Evolutionary conservation across 225 moss, liverwort and hornwort genomes (phyloP).

Genomic region (Sphagnum contortum): DNA sequence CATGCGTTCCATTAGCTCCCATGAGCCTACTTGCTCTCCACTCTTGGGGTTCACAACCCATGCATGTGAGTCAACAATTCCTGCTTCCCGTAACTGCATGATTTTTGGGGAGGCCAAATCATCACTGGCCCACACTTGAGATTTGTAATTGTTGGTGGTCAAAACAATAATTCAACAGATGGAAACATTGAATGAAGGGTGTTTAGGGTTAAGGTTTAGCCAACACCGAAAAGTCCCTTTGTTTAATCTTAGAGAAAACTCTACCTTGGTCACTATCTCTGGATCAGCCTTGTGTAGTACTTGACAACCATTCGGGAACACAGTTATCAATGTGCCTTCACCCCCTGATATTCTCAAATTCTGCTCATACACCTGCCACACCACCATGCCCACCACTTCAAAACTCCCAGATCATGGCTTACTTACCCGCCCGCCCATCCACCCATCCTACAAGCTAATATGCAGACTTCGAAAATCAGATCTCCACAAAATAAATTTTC

Average conservation of each 20-base stretch:
- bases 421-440: too few species aligned
- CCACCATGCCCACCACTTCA: background rate
- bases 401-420: too few species aligned
- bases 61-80: constrained; percentile 18
- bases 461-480: too few species aligned
- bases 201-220: background rate
- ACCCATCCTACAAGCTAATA: too few species aligned
- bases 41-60: constrained; percentile 17
- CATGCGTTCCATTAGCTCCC: constrained; percentile 42
- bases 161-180: background rate
- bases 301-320: constrained; percentile 55
- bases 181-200: background rate
- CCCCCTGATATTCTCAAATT: constrained; percentile 29
- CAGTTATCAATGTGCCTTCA: constrained; percentile 37
- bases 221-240: background rate
- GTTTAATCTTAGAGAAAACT: background rate
- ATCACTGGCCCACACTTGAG: background rate
- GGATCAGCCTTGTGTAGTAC: constrained; percentile 31
- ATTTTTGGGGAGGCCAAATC: background rate
- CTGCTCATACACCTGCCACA: constrained; percentile 42
- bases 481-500: too few species aligned
- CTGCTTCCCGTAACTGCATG: constrained; percentile 32
- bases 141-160: background rate
- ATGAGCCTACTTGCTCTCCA: constrained; percentile 21
- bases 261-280: constrained; percentile 31